A percentile compares a stretch with the other conserved stretches of the same genome.
These are phyloP conservation scores for Mycena olivaceomarginata DNA, from an alignment of 768 basidiomycete genomes.

Conservation along the genomic window DNA sequence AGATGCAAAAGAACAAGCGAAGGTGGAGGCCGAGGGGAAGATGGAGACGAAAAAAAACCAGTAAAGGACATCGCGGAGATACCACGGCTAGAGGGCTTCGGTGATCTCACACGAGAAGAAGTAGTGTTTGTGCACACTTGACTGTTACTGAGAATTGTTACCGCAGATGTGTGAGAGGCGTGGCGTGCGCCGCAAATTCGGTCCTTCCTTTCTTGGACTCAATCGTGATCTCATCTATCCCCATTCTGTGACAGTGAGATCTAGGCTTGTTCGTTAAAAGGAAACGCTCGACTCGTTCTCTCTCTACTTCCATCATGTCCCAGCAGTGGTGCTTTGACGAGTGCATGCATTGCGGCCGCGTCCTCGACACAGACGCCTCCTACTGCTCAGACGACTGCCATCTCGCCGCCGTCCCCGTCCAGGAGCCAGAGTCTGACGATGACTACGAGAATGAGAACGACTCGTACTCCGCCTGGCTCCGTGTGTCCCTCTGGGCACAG, in stretches of 20 bases:
- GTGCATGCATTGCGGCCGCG: constrained; percentile 81
- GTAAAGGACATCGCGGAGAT: constrained; percentile 45
- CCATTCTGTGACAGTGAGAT: background rate
- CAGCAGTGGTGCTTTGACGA: constrained; percentile 62
- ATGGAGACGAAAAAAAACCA: constrained; percentile 62
- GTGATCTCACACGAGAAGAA: constrained; percentile 9
- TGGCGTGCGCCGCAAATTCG: too few relatives aligned
- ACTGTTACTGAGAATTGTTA: background rate
- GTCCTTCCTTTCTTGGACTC: too few relatives aligned
- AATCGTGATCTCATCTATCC: background rate
- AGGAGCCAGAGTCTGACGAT: constrained; percentile 39
- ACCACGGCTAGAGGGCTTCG: background rate
- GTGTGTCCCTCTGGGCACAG: constrained; percentile 57
- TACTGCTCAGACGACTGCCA: constrained; percentile 74
- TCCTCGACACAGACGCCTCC: constrained; percentile 62
- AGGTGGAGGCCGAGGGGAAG: constrained; percentile 54
- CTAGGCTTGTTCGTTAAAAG: background rate
- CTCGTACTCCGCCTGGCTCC: constrained; percentile 22
- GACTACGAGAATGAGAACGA: constrained; percentile 37
- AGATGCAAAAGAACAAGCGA: constrained; percentile 70
- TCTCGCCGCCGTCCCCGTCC: constrained; percentile 54
- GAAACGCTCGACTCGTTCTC: background rate
- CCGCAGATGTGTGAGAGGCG: too few relatives aligned
- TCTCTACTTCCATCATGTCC: constrained; percentile 30
- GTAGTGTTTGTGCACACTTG: background rate